Base-by-base conservation (phyloP, 176 grass and related monocot genomes). In the Eleusine indica region DNA sequence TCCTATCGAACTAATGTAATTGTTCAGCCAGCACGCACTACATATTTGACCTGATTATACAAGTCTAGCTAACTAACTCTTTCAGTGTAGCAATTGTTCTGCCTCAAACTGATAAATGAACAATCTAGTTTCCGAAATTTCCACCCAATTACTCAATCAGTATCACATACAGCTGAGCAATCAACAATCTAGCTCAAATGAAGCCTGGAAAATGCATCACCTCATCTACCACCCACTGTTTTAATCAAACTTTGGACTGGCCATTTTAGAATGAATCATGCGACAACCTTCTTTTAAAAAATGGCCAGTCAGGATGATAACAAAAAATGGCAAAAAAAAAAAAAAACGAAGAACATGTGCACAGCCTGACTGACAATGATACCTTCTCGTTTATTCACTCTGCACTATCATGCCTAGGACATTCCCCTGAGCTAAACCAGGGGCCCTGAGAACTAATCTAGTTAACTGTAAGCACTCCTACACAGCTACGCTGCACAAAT, bases 21-120 rank as follows among this genome's bases (percentile, higher is more conserved):
- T 1, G 57, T 60, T 0, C 22, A 16, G 22, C 21, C 46, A 42
- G 65, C 0, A 1, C 8, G 18, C 32, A 61, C 65, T 46, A 22
- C 29, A 83, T 71, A 49, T 10, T 74, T 49, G 42, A 40, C 39
- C 17, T 22, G 65, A 40, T 85, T 47, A 54, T 61, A 77, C 28
- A 38, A 7, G 75, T 73, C 30, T 47, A 70, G 53, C 54, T 71
- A 70, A 48, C 15, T 18, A 77, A 42, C 29, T 2, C 41, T 25
- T 21, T 63, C 21, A 52, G 2, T 48, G 29, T 12, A 79, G 6
- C 10, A 19, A 21, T 28, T 13, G 53, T 52, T 74, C 22, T 6
- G 22, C 42, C 29, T 29, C 3, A 16, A 18, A 19, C 14, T 3
- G 19, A 74, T 53, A 52, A 35, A 53, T 35, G 28, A 11, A 74